Evolutionary conservation across 495 filamentous ascomycete species (phyloP), one percentile per base, ranked within the genome.

Genomic region (Neurospora sp.): DNA sequence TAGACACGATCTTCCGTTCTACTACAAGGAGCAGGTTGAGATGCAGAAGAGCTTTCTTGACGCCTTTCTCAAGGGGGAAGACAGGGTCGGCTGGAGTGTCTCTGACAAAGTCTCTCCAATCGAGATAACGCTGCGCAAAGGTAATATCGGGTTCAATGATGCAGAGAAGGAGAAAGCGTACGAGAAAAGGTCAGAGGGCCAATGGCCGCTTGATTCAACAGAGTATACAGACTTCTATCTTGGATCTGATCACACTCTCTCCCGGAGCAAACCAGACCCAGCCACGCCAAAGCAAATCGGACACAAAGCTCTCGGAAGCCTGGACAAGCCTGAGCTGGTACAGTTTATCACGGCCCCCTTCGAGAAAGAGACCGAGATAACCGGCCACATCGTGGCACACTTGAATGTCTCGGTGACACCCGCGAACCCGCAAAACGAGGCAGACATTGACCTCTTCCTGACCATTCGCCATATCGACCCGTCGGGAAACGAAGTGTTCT

Each of bases 1-100:
- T 12, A 85, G 90, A 0, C 90, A 92, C 74, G 90, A 92, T 75
- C 82, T 92, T 8, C 90, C 90, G 0, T 92, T 92, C 80, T 92
- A 91, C 80, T 91, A 90, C 73, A 74, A 84, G 3, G 87, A 90
- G 46, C 87, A 90, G 71, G 89, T 90, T 3, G 86, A 90, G 72
- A 38, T 92, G 0, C 90, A 92, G 76, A 83, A 83, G 40, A 88
- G 85, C 72, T 92, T 92, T 74, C 81, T 92, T 3, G 86, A 90
- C 73, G 90, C 90, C 0, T 92, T 92, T 76, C 84, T 92, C 37
- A 91, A 89, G 75, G 88, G 84, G 8, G 82, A 91, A 0, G 90
- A 92, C 74, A 81, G 79, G 0, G 81, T 76, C 0, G 90, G 90
- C 3, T 92, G 90, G 90, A 81, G 81, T 14, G 72, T 77, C 5